Conservation (phyloP, 2,329 filamentous ascomycete genomes). For the Biscogniauxia marginata region DNA sequence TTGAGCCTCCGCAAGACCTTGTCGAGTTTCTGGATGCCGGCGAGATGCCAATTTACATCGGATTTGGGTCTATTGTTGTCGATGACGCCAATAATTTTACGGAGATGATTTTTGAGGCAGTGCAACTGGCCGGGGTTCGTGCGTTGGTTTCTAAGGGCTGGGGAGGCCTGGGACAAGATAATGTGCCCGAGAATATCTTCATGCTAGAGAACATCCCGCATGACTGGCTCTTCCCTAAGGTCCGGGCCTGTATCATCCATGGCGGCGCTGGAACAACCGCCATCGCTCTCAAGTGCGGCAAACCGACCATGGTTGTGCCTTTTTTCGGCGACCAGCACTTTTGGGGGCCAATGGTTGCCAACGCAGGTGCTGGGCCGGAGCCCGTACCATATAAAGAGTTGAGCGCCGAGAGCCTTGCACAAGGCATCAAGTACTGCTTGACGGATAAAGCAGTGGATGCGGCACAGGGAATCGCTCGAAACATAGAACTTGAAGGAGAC, state of each 20-base stretch:
- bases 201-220: conserved; percentile 74
- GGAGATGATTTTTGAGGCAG: conserved; percentile 68
- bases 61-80: conserved; percentile 74
- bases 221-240: conserved; percentile 72
- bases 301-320: conserved; percentile 73
- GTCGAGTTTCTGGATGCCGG: conserved; percentile 55
- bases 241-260: conserved; percentile 68
- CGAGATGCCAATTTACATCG: conserved; percentile 67
- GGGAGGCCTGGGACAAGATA: conserved; percentile 65
- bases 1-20: conserved; percentile 56
- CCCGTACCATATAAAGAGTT: conserved; percentile 69
- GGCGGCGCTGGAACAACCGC: conserved; percentile 78
- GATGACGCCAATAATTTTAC: conserved; percentile 70
- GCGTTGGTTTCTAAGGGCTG: conserved; percentile 74
- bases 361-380: conserved; percentile 62
- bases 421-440: conserved; percentile 69
- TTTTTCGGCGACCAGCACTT: conserved; percentile 81
- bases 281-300: conserved; percentile 68
- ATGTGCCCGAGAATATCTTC: conserved; percentile 62
- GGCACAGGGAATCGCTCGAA: conserved; percentile 57
- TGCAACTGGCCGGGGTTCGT: conserved; percentile 63
- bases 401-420: conserved; percentile 60
- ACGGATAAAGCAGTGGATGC: conserved; percentile 58
- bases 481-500: conserved; percentile 63
- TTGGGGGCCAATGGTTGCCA: conserved; percentile 70